Evolutionary conservation across 2,329 filamentous ascomycete genomes (phyloP).

Genomic region (Aphanocladium album): DNA sequence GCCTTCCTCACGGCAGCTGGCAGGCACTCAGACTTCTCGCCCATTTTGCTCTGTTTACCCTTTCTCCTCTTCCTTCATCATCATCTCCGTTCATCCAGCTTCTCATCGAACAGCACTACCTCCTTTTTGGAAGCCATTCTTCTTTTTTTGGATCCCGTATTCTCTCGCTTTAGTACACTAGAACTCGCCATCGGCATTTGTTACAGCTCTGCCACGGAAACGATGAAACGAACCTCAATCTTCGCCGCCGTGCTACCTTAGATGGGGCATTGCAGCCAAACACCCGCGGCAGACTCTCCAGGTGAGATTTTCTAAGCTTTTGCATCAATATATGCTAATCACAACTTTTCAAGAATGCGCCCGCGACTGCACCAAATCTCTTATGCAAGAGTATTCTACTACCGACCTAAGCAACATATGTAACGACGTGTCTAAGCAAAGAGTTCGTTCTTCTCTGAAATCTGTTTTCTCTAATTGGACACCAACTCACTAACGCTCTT

Average conservation of each 20-base stretch:
- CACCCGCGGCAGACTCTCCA: slow-evolving; percentile 4
- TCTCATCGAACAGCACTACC: slow-evolving; percentile 21
- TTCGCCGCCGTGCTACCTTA: slow-evolving; percentile 8
- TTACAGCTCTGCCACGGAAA: slow-evolving; percentile 7
- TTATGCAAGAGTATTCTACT: slow-evolving; percentile 16
- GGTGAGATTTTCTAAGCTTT: not conserved
- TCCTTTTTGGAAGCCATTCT: slow-evolving; percentile 21
- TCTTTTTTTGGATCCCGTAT: slow-evolving; percentile 28
- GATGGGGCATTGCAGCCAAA: slow-evolving; percentile 9
- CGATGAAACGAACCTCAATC: slow-evolving; percentile 9
- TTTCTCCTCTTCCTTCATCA: slow-evolving; percentile 16
- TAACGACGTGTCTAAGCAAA: slow-evolving; percentile 20
- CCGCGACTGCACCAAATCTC: slow-evolving; percentile 17
- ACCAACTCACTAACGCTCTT: not conserved
- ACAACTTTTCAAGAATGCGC: slow-evolving; percentile 15
- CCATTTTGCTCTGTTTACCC: slow-evolving; percentile 1
- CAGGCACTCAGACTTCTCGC: not conserved
- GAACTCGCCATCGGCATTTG: slow-evolving; percentile 10
- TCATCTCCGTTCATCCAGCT: slow-evolving; percentile 18
- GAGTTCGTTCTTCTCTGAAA: slow-evolving; percentile 17
- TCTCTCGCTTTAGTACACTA: slow-evolving; percentile 20
- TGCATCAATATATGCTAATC: not conserved
- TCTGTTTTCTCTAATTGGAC: too few species aligned
- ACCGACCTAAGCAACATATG: slow-evolving; percentile 18
- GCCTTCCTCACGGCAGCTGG: slow-evolving; percentile 3